A percentile compares a stretch with the other conserved stretches of the same genome.
These are phyloP conservation scores for Extremus antarcticus DNA, from an alignment of 495 filamentous ascomycete species.

Conservation along the genomic window DNA sequence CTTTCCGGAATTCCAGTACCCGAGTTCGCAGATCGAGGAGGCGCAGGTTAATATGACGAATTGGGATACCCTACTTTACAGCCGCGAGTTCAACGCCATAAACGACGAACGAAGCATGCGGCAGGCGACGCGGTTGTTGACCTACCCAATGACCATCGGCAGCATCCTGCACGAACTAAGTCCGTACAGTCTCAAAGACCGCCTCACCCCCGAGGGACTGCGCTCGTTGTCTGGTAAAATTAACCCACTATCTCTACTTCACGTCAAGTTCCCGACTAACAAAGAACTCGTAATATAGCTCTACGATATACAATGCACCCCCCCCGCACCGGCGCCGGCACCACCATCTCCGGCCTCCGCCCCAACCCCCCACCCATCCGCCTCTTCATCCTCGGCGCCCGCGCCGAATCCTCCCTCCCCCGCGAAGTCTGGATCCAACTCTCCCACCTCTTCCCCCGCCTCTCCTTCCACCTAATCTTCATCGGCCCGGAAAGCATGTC, in stretches of 20 bases:
- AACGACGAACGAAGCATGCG: conserved; percentile 77
- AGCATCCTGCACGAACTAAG: conserved; percentile 89
- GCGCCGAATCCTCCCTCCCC: conserved; percentile 90
- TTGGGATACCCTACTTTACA: conserved; percentile 94
- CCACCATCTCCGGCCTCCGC: conserved; percentile 65
- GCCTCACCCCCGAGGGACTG: conserved; percentile 75
- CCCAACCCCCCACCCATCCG: conserved; percentile 76
- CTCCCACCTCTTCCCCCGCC: conserved; percentile 74
- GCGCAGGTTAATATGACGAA: conserved; percentile 92
- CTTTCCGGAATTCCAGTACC: conserved; percentile 90
- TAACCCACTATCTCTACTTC: background rate
- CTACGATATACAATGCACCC: conserved; percentile 91
- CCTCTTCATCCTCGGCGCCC: conserved; percentile 88
- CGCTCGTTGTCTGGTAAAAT: conserved; percentile 86
- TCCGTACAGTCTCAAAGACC: conserved; percentile 66
- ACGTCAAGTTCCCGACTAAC: conserved; percentile 12
- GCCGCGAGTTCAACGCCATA: conserved; percentile 76
- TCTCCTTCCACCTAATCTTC: conserved; percentile 74
- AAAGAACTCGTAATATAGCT: conserved; percentile 43
- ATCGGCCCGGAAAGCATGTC: conserved; percentile 94
- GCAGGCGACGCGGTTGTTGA: conserved; percentile 84
- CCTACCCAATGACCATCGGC: conserved; percentile 83
- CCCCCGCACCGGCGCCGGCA: conserved; percentile 61
- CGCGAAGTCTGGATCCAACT: conserved; percentile 91
- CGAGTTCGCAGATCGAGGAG: conserved; percentile 70